A percentile compares a stretch with the other conserved stretches of the same genome.
Conservation (phyloP, 768 basidiomycete genomes). For the Collybia mongolica region DNA sequence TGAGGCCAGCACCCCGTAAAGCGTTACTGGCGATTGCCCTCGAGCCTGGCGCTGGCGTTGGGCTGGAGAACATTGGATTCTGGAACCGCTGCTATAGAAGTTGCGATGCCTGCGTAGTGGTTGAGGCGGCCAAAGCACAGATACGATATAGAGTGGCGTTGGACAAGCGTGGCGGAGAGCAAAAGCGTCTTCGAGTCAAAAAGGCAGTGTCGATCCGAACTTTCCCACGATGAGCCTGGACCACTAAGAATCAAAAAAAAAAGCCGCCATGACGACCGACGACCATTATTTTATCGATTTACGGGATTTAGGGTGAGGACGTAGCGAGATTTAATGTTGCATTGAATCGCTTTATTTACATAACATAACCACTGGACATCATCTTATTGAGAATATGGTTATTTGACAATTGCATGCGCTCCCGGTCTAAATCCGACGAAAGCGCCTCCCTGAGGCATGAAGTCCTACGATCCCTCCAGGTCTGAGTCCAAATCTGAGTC, state of each 20-base stretch:
- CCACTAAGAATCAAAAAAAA: not conserved
- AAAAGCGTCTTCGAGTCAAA: constrained; percentile 33
- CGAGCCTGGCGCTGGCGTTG: constrained; percentile 56
- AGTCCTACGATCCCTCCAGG: not conserved
- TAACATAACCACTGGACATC: no score
- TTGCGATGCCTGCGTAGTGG: not conserved
- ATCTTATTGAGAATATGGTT: no score
- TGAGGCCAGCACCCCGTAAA: constrained; percentile 70
- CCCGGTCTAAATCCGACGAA: no score
- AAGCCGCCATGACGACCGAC: not conserved
- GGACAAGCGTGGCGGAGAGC: constrained; percentile 11
- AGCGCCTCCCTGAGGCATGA: no score
- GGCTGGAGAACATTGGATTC: constrained; percentile 55
- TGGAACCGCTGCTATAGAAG: constrained; percentile 9
- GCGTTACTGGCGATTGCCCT: constrained; percentile 60
- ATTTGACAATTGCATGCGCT: no score
- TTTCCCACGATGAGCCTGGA: constrained; percentile 23
- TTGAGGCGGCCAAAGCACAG: constrained; percentile 1
- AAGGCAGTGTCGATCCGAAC: constrained; percentile 21
- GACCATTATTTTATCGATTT: no score
- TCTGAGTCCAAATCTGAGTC: constrained; percentile 8
- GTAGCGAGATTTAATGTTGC: no score
- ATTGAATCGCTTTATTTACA: no score
- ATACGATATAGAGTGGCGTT: constrained; percentile 2
- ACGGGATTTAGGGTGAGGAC: no score